Base-by-base conservation (phyloP, 75 land plant species). In the Azolla pinnata region DNA sequence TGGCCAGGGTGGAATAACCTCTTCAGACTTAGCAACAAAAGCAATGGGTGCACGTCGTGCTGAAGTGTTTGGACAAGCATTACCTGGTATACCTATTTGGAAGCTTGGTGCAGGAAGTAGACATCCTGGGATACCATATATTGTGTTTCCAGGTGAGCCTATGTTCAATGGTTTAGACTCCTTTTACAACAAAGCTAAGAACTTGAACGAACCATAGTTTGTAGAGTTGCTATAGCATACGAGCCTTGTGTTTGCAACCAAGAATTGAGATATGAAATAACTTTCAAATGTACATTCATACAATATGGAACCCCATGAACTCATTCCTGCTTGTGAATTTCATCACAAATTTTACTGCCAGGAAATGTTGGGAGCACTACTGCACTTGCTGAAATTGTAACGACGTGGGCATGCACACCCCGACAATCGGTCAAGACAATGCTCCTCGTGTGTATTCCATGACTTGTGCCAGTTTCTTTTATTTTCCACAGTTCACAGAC, bases 141-240 rank as follows among this genome's bases (percentile, higher is more conserved):
- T 95, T 64, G 91, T 95, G 46, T 95, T 95, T 46, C 99, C 99
- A 53, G 99, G 99, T 95, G n/a, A n/a, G n/a, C n/a, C n/a, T n/a
- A n/a, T n/a, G n/a, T n/a, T n/a, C n/a, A n/a, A n/a, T n/a, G n/a
- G n/a, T n/a, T n/a, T n/a, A n/a, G n/a, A n/a, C n/a, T n/a, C n/a
- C n/a, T n/a, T n/a, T n/a, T n/a, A n/a, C n/a, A n/a, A n/a, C n/a
- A n/a, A n/a, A n/a, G n/a, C n/a, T n/a, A n/a, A n/a, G n/a, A n/a
- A n/a, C n/a, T n/a, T n/a, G n/a, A n/a, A n/a, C n/a, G n/a, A n/a
- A n/a, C n/a, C n/a, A n/a, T n/a, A n/a, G n/a, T n/a, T n/a, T n/a
- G n/a, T n/a, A n/a, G n/a, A n/a, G n/a, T n/a, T n/a, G n/a, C n/a
- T n/a, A n/a, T n/a, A n/a, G n/a, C n/a, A n/a, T n/a, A n/a, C n/a